A percentile compares a stretch with the other conserved stretches of the same genome.
These are phyloP conservation scores for Eleusine indica DNA, from an alignment of 176 grass and related monocot species.

Conservation along the genomic window DNA sequence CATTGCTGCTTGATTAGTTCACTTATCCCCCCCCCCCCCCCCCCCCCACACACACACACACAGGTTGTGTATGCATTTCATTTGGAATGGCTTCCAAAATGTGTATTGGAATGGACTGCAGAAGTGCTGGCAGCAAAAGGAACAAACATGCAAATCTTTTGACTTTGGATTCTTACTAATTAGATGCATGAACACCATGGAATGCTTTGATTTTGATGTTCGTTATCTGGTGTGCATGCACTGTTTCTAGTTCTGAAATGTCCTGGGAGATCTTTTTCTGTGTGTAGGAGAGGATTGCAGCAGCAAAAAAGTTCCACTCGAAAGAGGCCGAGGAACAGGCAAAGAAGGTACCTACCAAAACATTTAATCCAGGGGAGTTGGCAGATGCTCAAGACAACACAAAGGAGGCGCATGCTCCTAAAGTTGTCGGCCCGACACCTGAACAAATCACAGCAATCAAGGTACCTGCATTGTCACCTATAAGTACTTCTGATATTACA, in stretches of 20 bases:
- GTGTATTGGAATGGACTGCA: slow-evolving; percentile 44
- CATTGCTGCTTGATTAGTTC: slow-evolving; percentile 56
- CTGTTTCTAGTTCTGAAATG: slow-evolving; percentile 36
- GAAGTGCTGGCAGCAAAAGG: slow-evolving; percentile 51
- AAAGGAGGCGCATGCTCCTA: slow-evolving; percentile 65
- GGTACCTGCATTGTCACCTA: slow-evolving; percentile 44
- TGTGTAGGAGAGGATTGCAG: slow-evolving; percentile 81
- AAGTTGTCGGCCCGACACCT: slow-evolving; percentile 57
- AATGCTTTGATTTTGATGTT: slow-evolving; percentile 28
- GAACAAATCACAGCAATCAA: slow-evolving; percentile 99
- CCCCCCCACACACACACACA: background rate
- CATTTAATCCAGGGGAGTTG: slow-evolving; percentile 65
- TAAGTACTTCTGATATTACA: background rate
- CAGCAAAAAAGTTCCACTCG: slow-evolving; percentile 73
- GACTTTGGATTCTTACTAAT: slow-evolving; percentile 35
- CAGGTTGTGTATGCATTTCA: slow-evolving; percentile 50
- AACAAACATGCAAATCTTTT: slow-evolving; percentile 40
- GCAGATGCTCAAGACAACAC: slow-evolving; percentile 44
- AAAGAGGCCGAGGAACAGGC: slow-evolving; percentile 94
- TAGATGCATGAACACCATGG: slow-evolving; percentile 40
- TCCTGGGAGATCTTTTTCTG: slow-evolving; percentile 34
- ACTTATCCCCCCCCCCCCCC: slow-evolving; percentile 37
- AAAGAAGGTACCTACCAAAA: slow-evolving; percentile 84
- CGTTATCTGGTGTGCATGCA: background rate
- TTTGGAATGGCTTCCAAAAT: slow-evolving; percentile 53